A percentile compares a stretch with the other conserved stretches of the same genome.
phyloP scores from a whole-genome alignment of 164 flowering plant genomes.

The Umbellularia californica region DNA sequence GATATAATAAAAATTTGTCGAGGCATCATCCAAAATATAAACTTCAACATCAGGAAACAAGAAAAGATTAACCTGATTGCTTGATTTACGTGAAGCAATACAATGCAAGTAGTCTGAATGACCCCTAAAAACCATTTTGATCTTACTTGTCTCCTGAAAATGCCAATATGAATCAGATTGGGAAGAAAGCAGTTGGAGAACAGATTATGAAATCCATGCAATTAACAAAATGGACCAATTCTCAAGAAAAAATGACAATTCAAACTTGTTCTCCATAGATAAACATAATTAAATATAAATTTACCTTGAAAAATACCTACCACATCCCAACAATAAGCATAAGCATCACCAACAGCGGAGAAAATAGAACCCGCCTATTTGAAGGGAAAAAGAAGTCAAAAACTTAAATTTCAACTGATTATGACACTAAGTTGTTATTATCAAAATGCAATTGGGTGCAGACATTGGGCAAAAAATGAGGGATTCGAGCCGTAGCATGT shows the following conservation, averaged over 20 bases:
- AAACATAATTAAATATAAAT: neutral
- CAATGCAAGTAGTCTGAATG: conserved; percentile 91
- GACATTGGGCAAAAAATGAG: too few species aligned
- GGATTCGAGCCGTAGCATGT: too few species aligned
- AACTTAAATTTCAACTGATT: neutral
- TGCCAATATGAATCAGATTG: conserved; percentile 3
- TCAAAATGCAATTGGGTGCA: too few species aligned
- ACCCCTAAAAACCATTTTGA: conserved; percentile 79
- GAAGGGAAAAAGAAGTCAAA: neutral
- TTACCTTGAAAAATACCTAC: conserved; percentile 55
- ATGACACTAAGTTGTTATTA: too few species aligned
- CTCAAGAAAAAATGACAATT: neutral
- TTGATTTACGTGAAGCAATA: conserved; percentile 56
- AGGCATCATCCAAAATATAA: neutral
- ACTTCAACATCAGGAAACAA: neutral
- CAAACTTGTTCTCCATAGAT: neutral
- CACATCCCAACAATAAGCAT: conserved; percentile 99
- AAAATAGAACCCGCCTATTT: conserved; percentile 62
- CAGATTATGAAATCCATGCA: neutral
- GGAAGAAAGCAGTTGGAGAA: neutral
- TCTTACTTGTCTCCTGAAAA: conserved; percentile 62
- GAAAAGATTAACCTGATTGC: conserved; percentile 55
- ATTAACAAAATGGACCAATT: conserved; percentile 1
- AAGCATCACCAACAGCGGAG: conserved; percentile 91
- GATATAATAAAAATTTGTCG: neutral